Base-by-base conservation (phyloP, 352 stramenopile species). In the Phytopythium mirpurense region DNA sequence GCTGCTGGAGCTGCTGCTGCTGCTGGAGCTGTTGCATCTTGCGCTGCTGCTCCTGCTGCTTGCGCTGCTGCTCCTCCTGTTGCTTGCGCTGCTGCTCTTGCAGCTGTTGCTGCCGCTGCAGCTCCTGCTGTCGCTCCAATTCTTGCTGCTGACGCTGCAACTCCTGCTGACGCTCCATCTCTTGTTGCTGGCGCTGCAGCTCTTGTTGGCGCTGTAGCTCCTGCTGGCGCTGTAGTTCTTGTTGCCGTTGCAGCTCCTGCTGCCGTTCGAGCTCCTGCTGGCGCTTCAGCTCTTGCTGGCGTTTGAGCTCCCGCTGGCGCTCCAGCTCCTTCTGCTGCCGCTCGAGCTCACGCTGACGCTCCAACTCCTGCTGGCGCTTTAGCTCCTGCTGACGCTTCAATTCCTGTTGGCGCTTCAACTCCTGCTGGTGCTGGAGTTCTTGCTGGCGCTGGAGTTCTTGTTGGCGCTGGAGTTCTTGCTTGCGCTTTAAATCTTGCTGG, bases 231-330 rank as follows among this genome's bases (percentile, higher is more conserved):
- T 56, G 38, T 3, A 49, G 23, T 23, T 60, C 46, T 16, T 50
- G 55, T 11, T 66, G 62, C 14, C 56, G 31, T 23, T 66, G 36
- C 9, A 48, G 19, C 21, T 49, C 45, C n/a, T 52, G 59, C n/a
- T 65, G 53, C 18, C 65, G 45, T 41, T 69, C 48, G 12, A 67
- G 15, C 31, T 68, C 57, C n/a, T 70, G 57, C 43, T 59, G 60
- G 19, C 59, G 68, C 42, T 74, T 60, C n/a, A 72, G 56, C 23
- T 70, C 52, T 24, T 76, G 55, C 37, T 74, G 68, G 1, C 55
- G 60, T 15, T 74, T 52, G 14, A 62, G 36, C 27, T 65, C 54
- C 6, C 31, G 46, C n/a, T 69, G 70, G 5, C 66, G 54, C 29
- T 70, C 51, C 51, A 75, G 54, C 24, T 67, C 48, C 38, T 74